phyloP scores from a whole-genome alignment of 1,139 yeast species.

The Suzukiozyma palmioleophila region DNA sequence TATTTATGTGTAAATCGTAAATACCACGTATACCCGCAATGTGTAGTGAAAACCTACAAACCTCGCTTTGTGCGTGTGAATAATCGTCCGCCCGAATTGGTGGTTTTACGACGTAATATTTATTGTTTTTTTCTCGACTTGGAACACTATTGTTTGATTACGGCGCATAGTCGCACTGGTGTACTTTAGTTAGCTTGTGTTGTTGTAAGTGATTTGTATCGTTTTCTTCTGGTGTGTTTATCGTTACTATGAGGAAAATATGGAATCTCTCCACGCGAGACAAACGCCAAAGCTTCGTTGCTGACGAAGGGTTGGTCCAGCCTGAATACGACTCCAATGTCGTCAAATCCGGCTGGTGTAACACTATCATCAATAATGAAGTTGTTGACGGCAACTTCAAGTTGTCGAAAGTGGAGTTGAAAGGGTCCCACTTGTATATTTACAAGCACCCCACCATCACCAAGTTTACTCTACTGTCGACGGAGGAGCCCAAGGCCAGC shows the following conservation, averaged over 20 bases:
- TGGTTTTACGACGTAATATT: no score
- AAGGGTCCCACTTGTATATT: conserved; percentile 56
- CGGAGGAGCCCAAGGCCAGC: no score
- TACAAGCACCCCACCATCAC: conserved; percentile 51
- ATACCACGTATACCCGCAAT: no score
- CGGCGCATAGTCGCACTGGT: no score
- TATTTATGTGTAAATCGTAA: no score
- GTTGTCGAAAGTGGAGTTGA: conserved; percentile 57
- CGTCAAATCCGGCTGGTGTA: conserved; percentile 40
- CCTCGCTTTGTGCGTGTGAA: no score
- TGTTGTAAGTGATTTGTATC: background rate
- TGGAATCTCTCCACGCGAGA: conserved; percentile 4
- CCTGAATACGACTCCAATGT: conserved; percentile 31
- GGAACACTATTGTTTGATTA: no score
- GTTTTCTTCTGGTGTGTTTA: background rate
- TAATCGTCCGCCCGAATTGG: no score
- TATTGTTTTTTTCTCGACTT: no score
- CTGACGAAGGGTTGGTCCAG: conserved; percentile 18
- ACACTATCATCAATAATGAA: conserved; percentile 37
- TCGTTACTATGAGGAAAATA: conserved; percentile 2
- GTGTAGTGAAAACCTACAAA: no score
- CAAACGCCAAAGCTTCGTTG: conserved; percentile 3
- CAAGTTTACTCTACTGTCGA: conserved; percentile 13
- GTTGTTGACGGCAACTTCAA: conserved; percentile 38
- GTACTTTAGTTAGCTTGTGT: background rate